Base-by-base conservation (phyloP, 495 filamentous ascomycete species). In the Daldinia caldariorum region DNA sequence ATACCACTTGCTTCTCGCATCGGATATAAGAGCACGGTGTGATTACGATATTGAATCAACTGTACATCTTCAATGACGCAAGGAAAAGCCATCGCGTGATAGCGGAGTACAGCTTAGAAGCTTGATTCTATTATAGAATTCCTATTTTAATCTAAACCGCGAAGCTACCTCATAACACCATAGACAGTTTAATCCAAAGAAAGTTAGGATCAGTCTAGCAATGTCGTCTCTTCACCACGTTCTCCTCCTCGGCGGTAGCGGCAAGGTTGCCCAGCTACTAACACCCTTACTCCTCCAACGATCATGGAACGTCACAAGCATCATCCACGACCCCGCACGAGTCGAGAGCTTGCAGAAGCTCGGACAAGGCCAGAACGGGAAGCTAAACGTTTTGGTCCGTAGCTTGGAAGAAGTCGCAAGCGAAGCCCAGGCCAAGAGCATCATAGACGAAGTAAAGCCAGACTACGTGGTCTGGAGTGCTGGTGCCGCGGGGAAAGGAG, bases 401-500 rank as follows among this genome's bases (percentile, higher is more conserved):
- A 92, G 89, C 54, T 70, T 94, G 3, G 91, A 94, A 26, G 89
- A 90, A 26, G 81, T 93, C 14, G 89, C 88, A 69, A 88, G 79
- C 38, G 83, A 87, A 5, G 79, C 73, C 4, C 86, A 92, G 70
- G 91, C 90, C 1, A 80, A 86, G 71, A 78, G 78, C 61, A 82
- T 93, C 68, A 72, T 93, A 31, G 85, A 90, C 14, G 75, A 84
- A 37, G 84, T 85, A 2, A 82, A 83, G 43, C 85, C 88, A 0
- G 87, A 92, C 66, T 93, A 90, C 76, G 89, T 96, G 9, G 85
- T 94, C 51, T 97, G 89, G 89, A 88, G 88, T 73, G 93, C 93
- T 38, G 91, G 89, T 26, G 92, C 92, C 22, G 92, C 90, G 38
- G 92, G 92, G 7, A 92, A 92, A 79, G 92, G 92, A 39, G 90